Conservation (phyloP, 495 filamentous ascomycete genomes). For the Xanthoparmelia taractica region DNA sequence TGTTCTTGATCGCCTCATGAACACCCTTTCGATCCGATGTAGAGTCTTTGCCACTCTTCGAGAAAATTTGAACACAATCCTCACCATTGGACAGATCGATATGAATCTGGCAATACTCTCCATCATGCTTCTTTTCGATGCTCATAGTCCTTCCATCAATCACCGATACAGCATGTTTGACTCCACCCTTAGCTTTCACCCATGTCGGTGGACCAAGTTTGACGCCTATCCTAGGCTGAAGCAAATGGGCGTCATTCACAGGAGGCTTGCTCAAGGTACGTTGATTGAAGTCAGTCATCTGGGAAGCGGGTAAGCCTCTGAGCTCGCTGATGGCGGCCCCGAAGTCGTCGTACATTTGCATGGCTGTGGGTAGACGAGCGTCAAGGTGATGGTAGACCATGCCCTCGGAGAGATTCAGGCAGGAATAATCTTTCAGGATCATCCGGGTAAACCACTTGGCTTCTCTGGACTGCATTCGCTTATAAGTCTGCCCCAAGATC, state of each 20-base stretch:
- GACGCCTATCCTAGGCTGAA: constrained; percentile 58
- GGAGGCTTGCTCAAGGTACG: constrained; percentile 21
- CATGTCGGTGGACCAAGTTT: constrained; percentile 72
- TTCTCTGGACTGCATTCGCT: constrained; percentile 55
- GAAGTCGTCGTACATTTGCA: constrained; percentile 59
- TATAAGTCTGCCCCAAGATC: constrained; percentile 41
- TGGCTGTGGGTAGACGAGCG: constrained; percentile 51
- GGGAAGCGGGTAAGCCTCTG: constrained; percentile 23
- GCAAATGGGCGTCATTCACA: constrained; percentile 34
- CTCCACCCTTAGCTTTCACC: constrained; percentile 49
- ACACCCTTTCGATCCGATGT: constrained; percentile 59
- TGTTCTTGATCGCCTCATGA: constrained; percentile 44
- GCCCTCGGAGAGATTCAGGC: constrained; percentile 46
- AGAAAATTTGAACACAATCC: constrained; percentile 68
- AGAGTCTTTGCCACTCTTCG: constrained; percentile 85
- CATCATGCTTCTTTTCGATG: constrained; percentile 77
- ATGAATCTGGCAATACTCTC: constrained; percentile 84
- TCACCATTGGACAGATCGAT: constrained; percentile 54
- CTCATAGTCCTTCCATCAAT: constrained; percentile 52
- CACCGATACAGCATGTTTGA: constrained; percentile 63
- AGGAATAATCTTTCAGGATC: constrained; percentile 66
- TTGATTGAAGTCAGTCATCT: background rate
- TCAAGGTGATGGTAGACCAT: constrained; percentile 46
- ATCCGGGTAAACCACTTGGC: constrained; percentile 85
- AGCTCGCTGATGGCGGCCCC: constrained; percentile 45